phyloP scores from a whole-genome alignment of 1,139 yeast species.

The Diutina rugosa region DNA sequence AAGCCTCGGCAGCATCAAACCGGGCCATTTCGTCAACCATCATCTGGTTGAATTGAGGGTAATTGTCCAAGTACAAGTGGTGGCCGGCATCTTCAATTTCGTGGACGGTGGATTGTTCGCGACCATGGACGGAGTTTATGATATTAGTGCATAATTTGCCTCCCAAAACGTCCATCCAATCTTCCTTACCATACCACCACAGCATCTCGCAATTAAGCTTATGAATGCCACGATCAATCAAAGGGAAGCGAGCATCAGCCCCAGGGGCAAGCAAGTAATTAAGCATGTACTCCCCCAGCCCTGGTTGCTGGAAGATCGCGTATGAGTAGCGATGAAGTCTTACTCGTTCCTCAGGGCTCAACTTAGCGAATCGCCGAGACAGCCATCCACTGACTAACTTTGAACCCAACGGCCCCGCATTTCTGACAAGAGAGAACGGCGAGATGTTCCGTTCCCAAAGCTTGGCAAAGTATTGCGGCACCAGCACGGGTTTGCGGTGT shows the following conservation, averaged over 20 bases:
- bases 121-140: constrained; percentile 15
- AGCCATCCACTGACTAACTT: constrained; percentile 73
- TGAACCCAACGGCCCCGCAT: constrained; percentile 55
- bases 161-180: constrained; percentile 64
- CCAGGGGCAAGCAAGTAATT: constrained; percentile 62
- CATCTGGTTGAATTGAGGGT: constrained; percentile 33
- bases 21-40: constrained; percentile 13
- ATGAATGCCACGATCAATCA: constrained; percentile 36
- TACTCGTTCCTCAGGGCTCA: constrained; percentile 21
- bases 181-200: constrained; percentile 67
- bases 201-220: constrained; percentile 36
- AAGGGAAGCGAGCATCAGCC: constrained; percentile 56
- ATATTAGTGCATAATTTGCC: constrained; percentile 31
- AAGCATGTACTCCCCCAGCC: constrained; percentile 68
- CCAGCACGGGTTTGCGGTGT: constrained; percentile 25
- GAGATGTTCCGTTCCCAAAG: constrained; percentile 64
- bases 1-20: neutral
- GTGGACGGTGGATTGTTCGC: constrained; percentile 22
- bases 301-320: constrained; percentile 56
- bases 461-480: constrained; percentile 52
- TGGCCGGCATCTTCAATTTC: constrained; percentile 51
- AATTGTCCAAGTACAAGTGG: constrained; percentile 57
- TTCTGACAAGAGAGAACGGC: constrained; percentile 55
- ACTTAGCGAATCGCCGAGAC: constrained; percentile 45
- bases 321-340: constrained; percentile 54